Evolutionary conservation across 208 protist species (phyloP), one percentile per base, ranked within the genome.

Genomic region (Wallacemonas rigidus): DNA sequence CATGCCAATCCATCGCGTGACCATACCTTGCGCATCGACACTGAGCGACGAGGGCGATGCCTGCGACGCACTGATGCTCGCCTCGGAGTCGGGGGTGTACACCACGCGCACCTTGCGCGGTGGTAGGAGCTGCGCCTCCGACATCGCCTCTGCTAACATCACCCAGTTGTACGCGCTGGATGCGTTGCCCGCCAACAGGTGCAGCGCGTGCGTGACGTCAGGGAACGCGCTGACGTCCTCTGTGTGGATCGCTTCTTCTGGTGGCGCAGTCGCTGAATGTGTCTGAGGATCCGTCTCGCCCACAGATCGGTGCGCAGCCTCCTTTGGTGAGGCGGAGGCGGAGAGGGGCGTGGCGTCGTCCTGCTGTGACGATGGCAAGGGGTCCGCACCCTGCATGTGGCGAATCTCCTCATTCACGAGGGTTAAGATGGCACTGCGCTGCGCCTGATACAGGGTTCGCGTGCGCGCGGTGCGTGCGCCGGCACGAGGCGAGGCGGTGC

Each of bases 81-180:
- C 2, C 39, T 71, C 67, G 8, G 54, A 17, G 26, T 75, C 71
- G 5, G 63, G 63, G 11, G 48, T 76, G 72, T 76, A 76, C 48
- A 55, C 67, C 47, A 76, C 72, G 7, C 15, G 41, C 8, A 76
- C 44, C 41, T n/a, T 12, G 48, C 51, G 55, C 9, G 72, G 72
- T 26, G 72, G 72, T 38, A 76, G 56, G 43, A 76, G 57, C 56
- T 76, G 72, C 41, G 62, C 64, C 48, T 76, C 72, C 9, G 72
- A 76, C 62, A 76, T 68, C 36, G 72, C 50, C 57, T 76, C 72
- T 39, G 72, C 72, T 26, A 76, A 48, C 48, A 71, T 61, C n/a
- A 67, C 64, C 72, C 72, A 76, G 63, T 76, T 76, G 64, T 58
- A 76, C 38, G 72, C 48, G 48, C 72, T 76, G 2, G 36, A 51